These are phyloP conservation scores for Globisporangium cederbergense DNA, from an alignment of 352 stramenopile species.

Conservation along the genomic window DNA sequence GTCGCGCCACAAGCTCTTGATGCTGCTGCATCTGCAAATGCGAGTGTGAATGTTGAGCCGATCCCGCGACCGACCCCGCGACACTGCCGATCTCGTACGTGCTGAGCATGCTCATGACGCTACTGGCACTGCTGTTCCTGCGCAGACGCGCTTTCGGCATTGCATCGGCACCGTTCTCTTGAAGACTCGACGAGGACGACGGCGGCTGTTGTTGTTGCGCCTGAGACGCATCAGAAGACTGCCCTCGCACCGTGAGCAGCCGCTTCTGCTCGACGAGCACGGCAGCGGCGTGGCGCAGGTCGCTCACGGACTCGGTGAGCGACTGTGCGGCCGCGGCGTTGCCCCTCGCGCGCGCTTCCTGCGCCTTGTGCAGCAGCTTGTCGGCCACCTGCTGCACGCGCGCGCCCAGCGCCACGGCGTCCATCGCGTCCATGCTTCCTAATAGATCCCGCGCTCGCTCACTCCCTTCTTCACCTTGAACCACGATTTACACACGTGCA, in stretches of 20 bases:
- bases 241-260: conserved; percentile 23
- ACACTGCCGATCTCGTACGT: conserved; percentile 18
- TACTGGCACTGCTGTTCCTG: conserved; percentile 20
- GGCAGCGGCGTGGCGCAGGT: conserved; percentile 49
- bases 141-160: conserved; percentile 13
- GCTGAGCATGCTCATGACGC: conserved; percentile 19
- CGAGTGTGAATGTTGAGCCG: background rate
- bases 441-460: background rate
- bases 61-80: conserved; percentile 9
- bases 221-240: conserved; percentile 19
- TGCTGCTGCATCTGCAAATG: conserved; percentile 9
- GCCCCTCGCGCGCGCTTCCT: conserved; percentile 59
- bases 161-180: conserved; percentile 21
- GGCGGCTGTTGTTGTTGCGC: conserved; percentile 1
- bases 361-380: conserved; percentile 66
- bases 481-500: background rate
- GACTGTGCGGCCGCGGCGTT: conserved; percentile 45
- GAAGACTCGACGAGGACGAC: conserved; percentile 10
- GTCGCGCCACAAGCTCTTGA: conserved; percentile 32
- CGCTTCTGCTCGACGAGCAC: conserved; percentile 59
- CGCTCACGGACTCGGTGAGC: conserved; percentile 42
- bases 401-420: conserved; percentile 51
- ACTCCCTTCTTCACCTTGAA: conserved; percentile 1
- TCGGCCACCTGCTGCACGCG: conserved; percentile 72
- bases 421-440: conserved; percentile 18